Evolutionary conservation across 2,329 filamentous ascomycete genomes (phyloP), one percentile per base, ranked within the genome.

Genomic region (Fusarium torreyae): DNA sequence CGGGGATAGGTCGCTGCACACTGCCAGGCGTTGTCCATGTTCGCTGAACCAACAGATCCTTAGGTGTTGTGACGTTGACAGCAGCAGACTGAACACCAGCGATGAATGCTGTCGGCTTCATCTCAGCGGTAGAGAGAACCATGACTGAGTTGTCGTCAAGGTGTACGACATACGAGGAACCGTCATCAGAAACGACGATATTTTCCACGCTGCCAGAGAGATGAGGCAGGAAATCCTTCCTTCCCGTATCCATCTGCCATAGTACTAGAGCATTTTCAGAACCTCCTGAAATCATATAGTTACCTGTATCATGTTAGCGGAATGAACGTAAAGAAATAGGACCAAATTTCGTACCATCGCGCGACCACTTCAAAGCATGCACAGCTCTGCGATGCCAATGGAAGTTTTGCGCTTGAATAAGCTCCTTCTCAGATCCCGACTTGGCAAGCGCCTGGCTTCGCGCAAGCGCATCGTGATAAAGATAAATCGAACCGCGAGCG

Each of bases 341-440:
- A 8, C 42, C 6, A 24, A 45, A 17, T 4, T 33, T 56, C 77
- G 40, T 86, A 93, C 95, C 94, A 85, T 99, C 96, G 71, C 86
- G 85, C 15, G 96, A 98, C 92, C 94, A 98, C 79, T 96, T 97
- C 60, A 97, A 85, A 11, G 93, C 87, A 73, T 92, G 91, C 10
- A 98, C 94, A 49, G 91, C 88, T 72, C 91, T 90, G 73, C 94
- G 88, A 79, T 99, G 96, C 96, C 96, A 99, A 78, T 98, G 96
- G 54, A 94, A 84, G 68, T 91, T 92, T 58, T 91, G 89, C 34
- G 85, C 85, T 63, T 85, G 84, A 24, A 88, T 77, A 20, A 87
- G 84, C 40, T 87, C 79, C 71, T 83, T 81, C 75, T 81, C 78
- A 52, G 72, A 73, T 36, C 80, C 79, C 2, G 77, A 74, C 46